These are phyloP conservation scores for Morella rubra DNA, from an alignment of 306 rosid genomes.

Conservation along the genomic window DNA sequence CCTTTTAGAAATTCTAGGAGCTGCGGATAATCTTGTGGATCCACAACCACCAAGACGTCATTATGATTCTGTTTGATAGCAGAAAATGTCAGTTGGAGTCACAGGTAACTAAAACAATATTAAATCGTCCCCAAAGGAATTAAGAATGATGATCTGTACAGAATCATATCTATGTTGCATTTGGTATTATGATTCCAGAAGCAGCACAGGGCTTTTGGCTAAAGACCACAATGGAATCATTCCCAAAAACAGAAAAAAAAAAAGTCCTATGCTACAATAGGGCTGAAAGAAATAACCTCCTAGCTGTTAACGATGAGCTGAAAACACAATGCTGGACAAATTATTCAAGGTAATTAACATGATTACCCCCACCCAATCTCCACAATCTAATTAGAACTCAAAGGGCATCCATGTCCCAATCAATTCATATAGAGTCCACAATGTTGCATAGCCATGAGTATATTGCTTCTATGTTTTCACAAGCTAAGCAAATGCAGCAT, in stretches of 20 bases:
- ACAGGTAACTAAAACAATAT: conserved; percentile 8
- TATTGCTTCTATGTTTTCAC: background rate
- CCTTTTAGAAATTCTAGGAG: conserved; percentile 73
- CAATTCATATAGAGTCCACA: background rate
- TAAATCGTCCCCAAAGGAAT: background rate
- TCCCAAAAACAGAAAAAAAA: background rate
- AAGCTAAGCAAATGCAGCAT: background rate
- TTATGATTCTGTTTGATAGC: conserved; percentile 69
- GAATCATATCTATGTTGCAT: background rate
- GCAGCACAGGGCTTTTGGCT: background rate
- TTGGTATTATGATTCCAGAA: background rate
- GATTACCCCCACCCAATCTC: background rate
- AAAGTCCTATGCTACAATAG: background rate
- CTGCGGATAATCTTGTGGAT: conserved; percentile 77
- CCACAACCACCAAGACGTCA: conserved; percentile 91
- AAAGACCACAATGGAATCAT: background rate
- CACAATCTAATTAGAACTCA: background rate
- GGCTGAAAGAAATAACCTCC: background rate
- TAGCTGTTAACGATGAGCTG: too few species aligned
- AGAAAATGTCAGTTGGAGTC: conserved; percentile 14
- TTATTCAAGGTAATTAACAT: background rate
- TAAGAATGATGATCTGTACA: background rate
- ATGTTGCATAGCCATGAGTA: background rate
- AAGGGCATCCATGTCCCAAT: background rate
- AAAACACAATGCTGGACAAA: background rate